phyloP scores from a whole-genome alignment of 2,329 filamentous ascomycete genomes.

The Aspergillus sp. region DNA sequence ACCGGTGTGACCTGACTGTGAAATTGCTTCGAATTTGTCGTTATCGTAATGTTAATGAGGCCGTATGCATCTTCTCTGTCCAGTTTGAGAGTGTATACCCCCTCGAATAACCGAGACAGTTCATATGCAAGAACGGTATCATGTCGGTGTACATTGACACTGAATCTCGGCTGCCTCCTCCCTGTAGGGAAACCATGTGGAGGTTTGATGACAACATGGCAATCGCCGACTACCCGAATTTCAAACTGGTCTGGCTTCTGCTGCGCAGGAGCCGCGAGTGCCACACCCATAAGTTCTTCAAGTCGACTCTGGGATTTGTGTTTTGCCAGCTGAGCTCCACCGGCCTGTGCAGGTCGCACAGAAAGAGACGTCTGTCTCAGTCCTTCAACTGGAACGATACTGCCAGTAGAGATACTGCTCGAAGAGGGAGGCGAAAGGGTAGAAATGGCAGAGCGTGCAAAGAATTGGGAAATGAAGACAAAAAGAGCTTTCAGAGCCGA shows the following conservation, averaged over 20 bases:
- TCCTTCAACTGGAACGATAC: conserved; percentile 12
- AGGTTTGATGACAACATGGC: conserved; percentile 49
- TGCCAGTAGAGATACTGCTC: conserved; percentile 13
- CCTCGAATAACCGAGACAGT: conserved; percentile 48
- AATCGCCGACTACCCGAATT: conserved; percentile 51
- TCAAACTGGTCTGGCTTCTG: conserved; percentile 41
- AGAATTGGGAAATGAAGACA: conserved; percentile 19
- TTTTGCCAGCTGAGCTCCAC: conserved; percentile 12
- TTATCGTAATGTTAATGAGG: conserved; percentile 45
- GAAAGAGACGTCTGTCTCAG: conserved; percentile 21
- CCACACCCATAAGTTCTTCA: conserved; percentile 20
- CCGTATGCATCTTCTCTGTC: conserved; percentile 47
- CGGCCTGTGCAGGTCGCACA: conserved; percentile 13
- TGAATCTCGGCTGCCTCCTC: conserved; percentile 44
- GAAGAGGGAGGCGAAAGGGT: conserved; percentile 11
- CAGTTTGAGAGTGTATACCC: conserved; percentile 49
- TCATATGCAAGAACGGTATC: conserved; percentile 39
- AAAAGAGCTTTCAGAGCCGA: conserved; percentile 19
- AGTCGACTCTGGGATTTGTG: conserved; percentile 12
- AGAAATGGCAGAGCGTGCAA: conserved; percentile 19
- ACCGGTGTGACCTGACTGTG: conserved; percentile 33
- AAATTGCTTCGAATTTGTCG: conserved; percentile 29
- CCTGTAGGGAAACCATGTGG: conserved; percentile 38
- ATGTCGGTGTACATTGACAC: conserved; percentile 45
- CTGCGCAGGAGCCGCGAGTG: conserved; percentile 14